phyloP scores from a whole-genome alignment of 139 green algal genomes.

The Closterium sp. region DNA sequence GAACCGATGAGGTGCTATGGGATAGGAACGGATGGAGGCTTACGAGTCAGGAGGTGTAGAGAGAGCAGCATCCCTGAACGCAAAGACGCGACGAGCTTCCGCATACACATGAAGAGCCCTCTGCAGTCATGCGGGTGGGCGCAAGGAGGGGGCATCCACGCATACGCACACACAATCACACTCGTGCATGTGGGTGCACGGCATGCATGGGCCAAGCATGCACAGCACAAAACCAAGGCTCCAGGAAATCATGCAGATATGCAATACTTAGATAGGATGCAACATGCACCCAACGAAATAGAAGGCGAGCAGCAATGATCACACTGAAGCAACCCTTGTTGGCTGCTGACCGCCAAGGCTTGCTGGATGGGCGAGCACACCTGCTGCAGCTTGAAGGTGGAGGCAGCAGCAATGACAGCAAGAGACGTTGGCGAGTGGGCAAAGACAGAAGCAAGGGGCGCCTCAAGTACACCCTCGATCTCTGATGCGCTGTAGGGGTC shows the following conservation, averaged over 20 bases:
- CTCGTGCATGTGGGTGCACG: neutral
- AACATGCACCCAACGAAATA: neutral
- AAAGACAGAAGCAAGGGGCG: neutral
- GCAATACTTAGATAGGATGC: neutral
- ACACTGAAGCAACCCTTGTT: neutral
- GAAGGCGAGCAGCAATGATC: neutral
- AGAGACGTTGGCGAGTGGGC: neutral
- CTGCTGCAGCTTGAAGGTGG: neutral
- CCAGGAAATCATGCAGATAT: neutral
- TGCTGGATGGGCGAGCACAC: neutral
- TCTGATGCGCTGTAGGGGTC: neutral
- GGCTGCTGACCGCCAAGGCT: neutral
- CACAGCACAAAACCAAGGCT: neutral
- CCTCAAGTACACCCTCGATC: neutral
- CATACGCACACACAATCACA: neutral
- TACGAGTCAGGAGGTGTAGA: constrained; percentile 16
- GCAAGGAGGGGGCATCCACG: neutral
- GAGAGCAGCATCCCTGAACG: constrained; percentile 8
- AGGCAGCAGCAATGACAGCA: neutral
- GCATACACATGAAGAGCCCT: constrained; percentile 40
- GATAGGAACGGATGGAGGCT: neutral
- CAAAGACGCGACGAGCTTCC: constrained; percentile 21
- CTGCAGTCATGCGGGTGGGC: neutral
- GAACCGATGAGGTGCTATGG: neutral
- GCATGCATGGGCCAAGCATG: neutral